Base-by-base conservation (phyloP, 1,139 yeast species). In the Barnettozyma hawaiiensis region DNA sequence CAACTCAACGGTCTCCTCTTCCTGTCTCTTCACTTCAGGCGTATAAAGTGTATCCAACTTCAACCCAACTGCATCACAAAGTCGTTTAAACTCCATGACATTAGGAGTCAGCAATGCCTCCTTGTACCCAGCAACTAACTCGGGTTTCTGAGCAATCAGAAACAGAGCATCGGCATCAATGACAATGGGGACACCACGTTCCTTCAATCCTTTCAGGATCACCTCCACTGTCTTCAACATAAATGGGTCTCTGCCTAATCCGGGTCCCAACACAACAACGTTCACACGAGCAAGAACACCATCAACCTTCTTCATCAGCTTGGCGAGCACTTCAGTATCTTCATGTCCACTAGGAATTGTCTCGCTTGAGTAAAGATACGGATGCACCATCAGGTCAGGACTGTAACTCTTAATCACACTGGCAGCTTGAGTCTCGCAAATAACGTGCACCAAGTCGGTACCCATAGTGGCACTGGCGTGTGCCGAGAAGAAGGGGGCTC, bases 331-430 rank as follows among this genome's bases (percentile, higher is more conserved):
- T 15, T 47, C 54, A 10, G 4, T 14, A 15, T 18, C 16, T 7
- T 21, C 21, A 3, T 21, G 21, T 20, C 29, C 29, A n/a, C 29
- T 26, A 15, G 35, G 35, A 11, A 32, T 21, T 10, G 35, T 32
- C 35, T 21, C 35, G 18, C 35, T 32, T 9, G 35, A 32, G 24
- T 62, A 55, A 53, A 92, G 63, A 59, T 86, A 87, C 0, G 98
- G 98, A 64, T 92, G 97, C 3, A 92, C 95, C 97, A 92, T 92
- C 42, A 92, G 66, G 59, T 92, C 92, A 0, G 98, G 97, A 8
- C 95, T 78, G 62, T 92, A 92, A 35, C 82, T 65, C 63, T 92
- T 92, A 58, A 92, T 89, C 10, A 86, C 81, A 0, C 81, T 66
- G 1, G 86, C 94, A 0, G 97, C 97, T 32, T 65, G 65, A 43